Conservation (phyloP, 257 asterid genomes). For the Osmanthus fragrans region DNA sequence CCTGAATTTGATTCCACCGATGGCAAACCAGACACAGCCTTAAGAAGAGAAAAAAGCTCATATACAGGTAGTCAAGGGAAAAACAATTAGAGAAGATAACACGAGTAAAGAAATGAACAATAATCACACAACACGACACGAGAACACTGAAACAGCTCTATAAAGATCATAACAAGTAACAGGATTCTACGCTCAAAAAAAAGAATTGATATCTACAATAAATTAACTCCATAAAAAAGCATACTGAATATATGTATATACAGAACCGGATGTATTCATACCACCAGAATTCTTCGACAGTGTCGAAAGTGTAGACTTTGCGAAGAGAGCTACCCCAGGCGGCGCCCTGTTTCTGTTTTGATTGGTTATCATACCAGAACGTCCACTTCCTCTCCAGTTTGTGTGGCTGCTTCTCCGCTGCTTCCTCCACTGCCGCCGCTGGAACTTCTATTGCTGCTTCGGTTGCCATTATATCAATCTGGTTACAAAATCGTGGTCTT, state of each 20-base stretch:
- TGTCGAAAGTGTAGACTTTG: constrained; percentile 76
- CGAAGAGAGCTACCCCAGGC: constrained; percentile 80
- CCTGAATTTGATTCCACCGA: not conserved
- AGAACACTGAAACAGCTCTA: not conserved
- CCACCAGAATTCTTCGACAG: constrained; percentile 99
- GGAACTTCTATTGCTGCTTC: constrained; percentile 47
- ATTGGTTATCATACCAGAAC: constrained; percentile 88
- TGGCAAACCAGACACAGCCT: not conserved
- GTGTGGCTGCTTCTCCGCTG: constrained; percentile 51
- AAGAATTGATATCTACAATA: constrained; percentile 3
- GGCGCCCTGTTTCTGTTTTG: constrained; percentile 80
- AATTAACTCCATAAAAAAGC: not conserved
- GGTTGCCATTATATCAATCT: constrained; percentile 52
- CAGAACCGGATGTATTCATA: constrained; percentile 20
- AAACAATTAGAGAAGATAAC: not conserved
- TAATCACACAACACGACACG: not conserved
- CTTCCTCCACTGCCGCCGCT: constrained; percentile 20
- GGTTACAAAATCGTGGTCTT: not conserved
- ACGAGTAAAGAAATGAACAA: not conserved
- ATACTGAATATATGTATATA: not conserved
- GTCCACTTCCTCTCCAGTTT: constrained; percentile 85
- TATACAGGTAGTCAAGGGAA: not conserved
- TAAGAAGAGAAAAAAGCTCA: not conserved
- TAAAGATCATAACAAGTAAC: not conserved
- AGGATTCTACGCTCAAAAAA: not conserved